Base-by-base conservation (phyloP, 2,329 filamentous ascomycete genomes). In the Claviceps sp. region DNA sequence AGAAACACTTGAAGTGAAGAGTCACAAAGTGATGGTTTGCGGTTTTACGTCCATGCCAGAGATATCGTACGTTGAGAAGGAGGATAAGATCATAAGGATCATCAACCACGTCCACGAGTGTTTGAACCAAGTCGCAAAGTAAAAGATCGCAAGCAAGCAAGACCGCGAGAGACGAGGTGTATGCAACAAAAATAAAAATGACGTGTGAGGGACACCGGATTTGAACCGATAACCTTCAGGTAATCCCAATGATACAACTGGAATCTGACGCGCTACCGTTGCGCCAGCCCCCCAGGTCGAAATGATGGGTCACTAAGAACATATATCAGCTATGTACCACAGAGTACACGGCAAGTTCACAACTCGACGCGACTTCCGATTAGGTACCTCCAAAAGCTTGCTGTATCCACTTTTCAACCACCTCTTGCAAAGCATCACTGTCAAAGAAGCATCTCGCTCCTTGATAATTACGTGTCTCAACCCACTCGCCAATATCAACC, bases 211-310 rank as follows among this genome's bases (percentile, higher is more conserved):
- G 50, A 54, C 53, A 52, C 53, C 53, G 53, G 50, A 54, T 54
- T 54, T 49, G 53, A 54, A 54, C 50, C 53, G 50, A 26, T 52
- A 54, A 54, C 53, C 53, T 52, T 52, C 53, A 52, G 53, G 50
- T 46, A 1, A 1, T 14, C 22, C 49, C 40, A 16, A 0, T 1
- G 8, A 1, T 4, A 2, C 0, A 2, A 8, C 50, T 54, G 53
- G 53, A 54, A 54, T 54, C 53, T 52, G 53, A 54, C 50, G 50
- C 53, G 53, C 53, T 54, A 54, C 53, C 53, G 53, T 54, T 54
- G 53, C 53, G 53, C 53, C 53, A 54, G 53, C 53, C 50, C 53
- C 50, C 53, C 44, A 40, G 2, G 8, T 30, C 26, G 26, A 30
- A 9, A 3, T 9, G 1, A 9, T 0, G 2, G 3, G 8, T 2